A percentile compares a stretch with the other conserved stretches of the same genome.
These are phyloP conservation scores for Suhomyces faveliae DNA, from an alignment of 805 yeast species.

Conservation along the genomic window DNA sequence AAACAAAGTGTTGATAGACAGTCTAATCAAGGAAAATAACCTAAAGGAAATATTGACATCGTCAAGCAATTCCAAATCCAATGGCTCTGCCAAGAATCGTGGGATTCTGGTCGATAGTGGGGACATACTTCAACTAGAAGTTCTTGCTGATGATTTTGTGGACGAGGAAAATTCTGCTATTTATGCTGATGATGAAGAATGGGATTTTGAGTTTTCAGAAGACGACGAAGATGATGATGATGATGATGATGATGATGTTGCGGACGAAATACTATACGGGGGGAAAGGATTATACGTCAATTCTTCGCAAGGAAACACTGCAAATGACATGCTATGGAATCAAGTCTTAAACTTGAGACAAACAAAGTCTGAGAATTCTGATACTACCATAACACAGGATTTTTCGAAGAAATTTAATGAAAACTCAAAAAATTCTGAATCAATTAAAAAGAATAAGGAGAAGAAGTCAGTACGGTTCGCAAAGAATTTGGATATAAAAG, in stretches of 20 bases:
- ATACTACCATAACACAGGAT: neutral
- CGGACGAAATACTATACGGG: constrained; percentile 30
- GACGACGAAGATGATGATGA: constrained; percentile 25
- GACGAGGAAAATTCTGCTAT: constrained; percentile 18
- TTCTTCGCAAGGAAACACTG: neutral
- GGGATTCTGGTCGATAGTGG: constrained; percentile 35
- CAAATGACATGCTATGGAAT: constrained; percentile 33
- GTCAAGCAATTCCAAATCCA: constrained; percentile 11
- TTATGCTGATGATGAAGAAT: constrained; percentile 34
- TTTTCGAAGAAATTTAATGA: neutral
- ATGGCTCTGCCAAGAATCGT: constrained; percentile 5
- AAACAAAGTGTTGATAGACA: constrained; percentile 10
- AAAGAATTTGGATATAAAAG: constrained; percentile 52
- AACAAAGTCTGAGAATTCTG: constrained; percentile 5
- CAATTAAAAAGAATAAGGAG: neutral
- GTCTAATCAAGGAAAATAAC: constrained; percentile 16
- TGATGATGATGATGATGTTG: constrained; percentile 29
- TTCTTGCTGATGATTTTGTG: constrained; percentile 50
- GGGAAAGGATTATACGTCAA: constrained; percentile 3
- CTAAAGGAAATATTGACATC: constrained; percentile 2
- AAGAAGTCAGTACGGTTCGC: constrained; percentile 55
- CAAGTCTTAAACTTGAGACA: constrained; percentile 35
- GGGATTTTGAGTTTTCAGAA: constrained; percentile 35
- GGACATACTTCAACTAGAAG: constrained; percentile 52
- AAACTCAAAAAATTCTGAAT: neutral